A percentile compares a stretch with the other conserved stretches of the same genome.
Evolutionary conservation across 768 basidiomycete genomes (phyloP).

Genomic region (Boletus insuetus): DNA sequence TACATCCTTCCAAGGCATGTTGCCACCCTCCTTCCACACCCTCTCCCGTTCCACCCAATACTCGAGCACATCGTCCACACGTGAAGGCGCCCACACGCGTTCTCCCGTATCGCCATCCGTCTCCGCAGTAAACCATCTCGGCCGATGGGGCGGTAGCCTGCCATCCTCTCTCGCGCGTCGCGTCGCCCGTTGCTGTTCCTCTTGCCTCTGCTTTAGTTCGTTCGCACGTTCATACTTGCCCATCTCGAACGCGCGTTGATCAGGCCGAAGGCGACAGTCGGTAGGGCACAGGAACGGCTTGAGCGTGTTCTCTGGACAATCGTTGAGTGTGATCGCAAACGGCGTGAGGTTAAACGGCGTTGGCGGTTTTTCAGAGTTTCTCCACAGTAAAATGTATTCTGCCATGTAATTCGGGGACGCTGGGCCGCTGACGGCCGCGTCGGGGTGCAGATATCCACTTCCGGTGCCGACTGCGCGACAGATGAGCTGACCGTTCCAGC

Average conservation of each 20-base stretch:
- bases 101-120: conserved; percentile 89
- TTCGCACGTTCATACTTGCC: conserved; percentile 85
- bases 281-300: conserved; percentile 78
- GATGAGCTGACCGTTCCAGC: conserved; percentile 94
- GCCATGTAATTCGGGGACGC: conserved; percentile 44
- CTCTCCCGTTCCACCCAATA: conserved; percentile 84
- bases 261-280: conserved; percentile 88
- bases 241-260: conserved; percentile 92
- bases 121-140: conserved; percentile 84
- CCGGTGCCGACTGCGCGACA: conserved; percentile 69
- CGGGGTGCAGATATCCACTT: conserved; percentile 64
- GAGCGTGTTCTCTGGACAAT: conserved; percentile 71
- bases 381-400: conserved; percentile 87
- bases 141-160: conserved; percentile 61
- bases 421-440: conserved; percentile 53
- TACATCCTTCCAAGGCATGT: conserved; percentile 58
- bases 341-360: conserved; percentile 96
- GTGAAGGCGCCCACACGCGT: conserved; percentile 76
- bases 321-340: conserved; percentile 89
- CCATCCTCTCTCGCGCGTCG: conserved; percentile 77
- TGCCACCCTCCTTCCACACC: conserved; percentile 46
- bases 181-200: conserved; percentile 74
- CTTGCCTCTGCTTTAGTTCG: conserved; percentile 72
- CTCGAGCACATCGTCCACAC: conserved; percentile 53
- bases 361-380: conserved; percentile 80